Evolutionary conservation across 2,329 filamentous ascomycete genomes (phyloP), one percentile per base, ranked within the genome.

Genomic region (Fusarium bulbicola): DNA sequence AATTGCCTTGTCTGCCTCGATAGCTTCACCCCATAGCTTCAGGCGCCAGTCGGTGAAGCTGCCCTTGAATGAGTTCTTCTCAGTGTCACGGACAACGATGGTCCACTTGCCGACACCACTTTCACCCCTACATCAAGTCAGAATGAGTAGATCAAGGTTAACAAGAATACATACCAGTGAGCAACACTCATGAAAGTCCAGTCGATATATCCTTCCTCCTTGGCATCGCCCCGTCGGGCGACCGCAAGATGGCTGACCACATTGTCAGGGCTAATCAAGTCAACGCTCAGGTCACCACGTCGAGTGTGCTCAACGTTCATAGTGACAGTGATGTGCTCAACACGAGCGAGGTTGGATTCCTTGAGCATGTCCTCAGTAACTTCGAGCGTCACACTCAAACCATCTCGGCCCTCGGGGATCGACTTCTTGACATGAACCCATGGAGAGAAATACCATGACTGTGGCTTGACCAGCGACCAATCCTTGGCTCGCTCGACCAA

Each of bases 101-200:
- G 93, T 97, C 96, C 96, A 99, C 28, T 90, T 95, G 59, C 96
- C 96, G 64, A 95, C 82, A 66, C 95, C 95, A 47, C 88, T 88
- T 82, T 99, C 96, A 54, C 96, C 96, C 94, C 93, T 95, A 60
- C 4, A 13, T 16, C 39, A 61, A 59, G 75, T 86, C 79, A 86
- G 81, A 59, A 54, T 28, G 40, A 2, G 20, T 26, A 42, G 4
- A 40, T 3, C 3, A 15, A 16, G 18, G 5, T 14, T 3, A 20
- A 3, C 9, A 36, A 2, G 6, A 11, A 36, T 26, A 82, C 91
- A 82, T 87, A 95, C 93, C 95, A 99, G 81, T 99, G 96, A 72
- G 92, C 95, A 42, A 99, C 96, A 70, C 92, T 97, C 96, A 99
- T 99, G 78, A 99, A 99, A 0, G 95, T 98, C 96, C 96, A 99